Evolutionary conservation across 129 eudicot genomes (phyloP).

Genomic region (Rutidosis leptorrhynchoides): DNA sequence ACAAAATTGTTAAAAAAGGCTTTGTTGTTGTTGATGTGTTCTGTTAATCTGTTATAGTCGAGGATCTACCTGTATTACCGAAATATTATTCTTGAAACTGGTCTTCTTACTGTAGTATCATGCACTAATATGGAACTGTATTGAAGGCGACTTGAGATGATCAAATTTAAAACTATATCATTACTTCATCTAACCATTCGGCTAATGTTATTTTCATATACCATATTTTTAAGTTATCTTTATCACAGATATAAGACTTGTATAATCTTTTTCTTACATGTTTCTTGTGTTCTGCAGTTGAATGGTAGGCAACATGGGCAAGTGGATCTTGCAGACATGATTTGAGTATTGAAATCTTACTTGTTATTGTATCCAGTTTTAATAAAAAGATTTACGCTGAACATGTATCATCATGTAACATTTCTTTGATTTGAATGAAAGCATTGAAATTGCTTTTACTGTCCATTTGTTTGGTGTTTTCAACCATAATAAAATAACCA

Average conservation of each 20-base stretch:
- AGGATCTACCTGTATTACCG: neutral
- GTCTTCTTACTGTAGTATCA: neutral
- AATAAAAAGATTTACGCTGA: conserved; percentile 25
- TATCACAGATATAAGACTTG: neutral
- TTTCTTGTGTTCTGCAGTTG: conserved; percentile 23
- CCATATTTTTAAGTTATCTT: neutral
- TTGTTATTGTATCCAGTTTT: conserved; percentile 18
- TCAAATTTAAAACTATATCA: neutral
- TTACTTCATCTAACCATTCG: conserved; percentile 3
- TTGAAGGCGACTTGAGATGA: neutral
- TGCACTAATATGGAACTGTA: neutral
- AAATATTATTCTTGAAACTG: neutral
- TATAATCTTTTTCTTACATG: neutral
- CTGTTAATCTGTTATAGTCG: neutral
- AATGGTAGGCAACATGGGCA: conserved; percentile 18
- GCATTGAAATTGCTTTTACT: conserved; percentile 14
- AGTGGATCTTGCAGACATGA: conserved; percentile 17
- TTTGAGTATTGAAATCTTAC: conserved; percentile 4
- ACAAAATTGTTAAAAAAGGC: neutral
- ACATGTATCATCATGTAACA: conserved; percentile 17
- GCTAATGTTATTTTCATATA: conserved; percentile 8
- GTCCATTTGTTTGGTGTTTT: neutral
- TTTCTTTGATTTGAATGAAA: conserved; percentile 21
- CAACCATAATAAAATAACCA: neutral
- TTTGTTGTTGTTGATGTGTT: neutral